Evolutionary conservation across 1,139 yeast genomes (phyloP).

Genomic region (Yamadazyma blattariae): DNA sequence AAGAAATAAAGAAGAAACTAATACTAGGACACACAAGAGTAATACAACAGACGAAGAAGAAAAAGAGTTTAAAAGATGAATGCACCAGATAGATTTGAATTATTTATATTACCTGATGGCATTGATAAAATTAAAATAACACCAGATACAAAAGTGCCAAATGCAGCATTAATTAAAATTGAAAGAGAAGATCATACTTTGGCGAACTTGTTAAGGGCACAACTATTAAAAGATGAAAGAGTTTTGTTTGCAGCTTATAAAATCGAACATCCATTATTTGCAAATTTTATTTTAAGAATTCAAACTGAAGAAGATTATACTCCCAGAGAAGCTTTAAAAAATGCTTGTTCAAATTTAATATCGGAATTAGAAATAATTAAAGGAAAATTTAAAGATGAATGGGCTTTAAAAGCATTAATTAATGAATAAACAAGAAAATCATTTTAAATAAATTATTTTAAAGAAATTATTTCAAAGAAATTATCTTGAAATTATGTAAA

Average conservation of each 20-base stretch:
- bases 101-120: slow-evolving; percentile 96
- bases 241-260: slow-evolving; percentile 96
- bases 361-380: slow-evolving; percentile 73
- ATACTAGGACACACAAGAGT: too few species aligned
- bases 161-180: slow-evolving; percentile 87
- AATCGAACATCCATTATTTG: slow-evolving; percentile 96
- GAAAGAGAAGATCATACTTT: slow-evolving; percentile 98
- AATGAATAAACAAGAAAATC: slow-evolving; percentile 31
- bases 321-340: slow-evolving; percentile 85
- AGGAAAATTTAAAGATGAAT: slow-evolving; percentile 82
- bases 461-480: too few species aligned
- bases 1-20: too few species aligned
- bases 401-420: slow-evolving; percentile 81
- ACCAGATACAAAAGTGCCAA: slow-evolving; percentile 94
- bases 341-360: slow-evolving; percentile 83
- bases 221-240: slow-evolving; percentile 77
- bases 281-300: slow-evolving; percentile 86
- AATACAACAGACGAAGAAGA: too few species aligned
- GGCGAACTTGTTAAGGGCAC: slow-evolving; percentile 85
- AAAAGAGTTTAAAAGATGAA: slow-evolving; percentile 78
- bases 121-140: slow-evolving; percentile 83
- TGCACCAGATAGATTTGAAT: slow-evolving; percentile 98
- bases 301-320: slow-evolving; percentile 95
- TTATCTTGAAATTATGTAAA: not conserved
- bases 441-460: not conserved